Percentiles rank a stretch among this genome's conserved stretches.
Conservation (phyloP, 2,329 filamentous ascomycete species). For the Trichoderma cornu-damae region DNA sequence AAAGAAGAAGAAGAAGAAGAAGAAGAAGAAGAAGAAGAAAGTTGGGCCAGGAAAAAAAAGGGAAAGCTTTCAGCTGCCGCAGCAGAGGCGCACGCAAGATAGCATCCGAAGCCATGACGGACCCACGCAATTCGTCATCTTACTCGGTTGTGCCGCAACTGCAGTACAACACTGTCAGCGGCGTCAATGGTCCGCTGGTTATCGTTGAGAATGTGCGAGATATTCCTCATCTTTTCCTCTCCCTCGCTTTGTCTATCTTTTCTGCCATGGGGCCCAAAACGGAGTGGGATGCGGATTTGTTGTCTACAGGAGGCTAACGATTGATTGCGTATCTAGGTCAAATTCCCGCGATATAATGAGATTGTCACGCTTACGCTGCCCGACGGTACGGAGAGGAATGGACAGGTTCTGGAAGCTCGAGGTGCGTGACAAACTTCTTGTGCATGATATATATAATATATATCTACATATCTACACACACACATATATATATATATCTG, state of each 20-base stretch:
- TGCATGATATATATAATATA: not conserved
- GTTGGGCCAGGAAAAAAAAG: not conserved
- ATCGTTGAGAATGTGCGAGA: slow-evolving; percentile 82
- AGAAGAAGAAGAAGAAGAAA: too few relatives aligned
- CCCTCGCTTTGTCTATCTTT: not conserved
- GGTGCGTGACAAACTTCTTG: slow-evolving; percentile 49
- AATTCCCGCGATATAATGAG: slow-evolving; percentile 96
- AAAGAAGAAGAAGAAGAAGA: too few relatives aligned
- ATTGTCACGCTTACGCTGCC: slow-evolving; percentile 94
- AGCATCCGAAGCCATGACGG: slow-evolving; percentile 41
- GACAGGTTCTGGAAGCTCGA: slow-evolving; percentile 95
- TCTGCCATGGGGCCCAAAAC: not conserved
- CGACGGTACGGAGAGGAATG: slow-evolving; percentile 88
- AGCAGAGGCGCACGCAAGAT: not conserved
- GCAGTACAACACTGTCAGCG: slow-evolving; percentile 96
- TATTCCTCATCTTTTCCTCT: not conserved
- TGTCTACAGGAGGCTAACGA: slow-evolving; percentile 20
- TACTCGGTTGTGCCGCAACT: slow-evolving; percentile 59
- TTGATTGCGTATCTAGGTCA: slow-evolving; percentile 60
- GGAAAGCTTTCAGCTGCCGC: not conserved
- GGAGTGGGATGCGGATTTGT: slow-evolving; percentile 16
- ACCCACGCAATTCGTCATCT: slow-evolving; percentile 55
- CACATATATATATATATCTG: not conserved
- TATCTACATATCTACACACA: not conserved
- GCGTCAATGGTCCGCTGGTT: slow-evolving; percentile 95